Evolutionary conservation across 352 stramenopile species (phyloP), one percentile per base, ranked within the genome.

Genomic region (Phytophthora sojae): DNA sequence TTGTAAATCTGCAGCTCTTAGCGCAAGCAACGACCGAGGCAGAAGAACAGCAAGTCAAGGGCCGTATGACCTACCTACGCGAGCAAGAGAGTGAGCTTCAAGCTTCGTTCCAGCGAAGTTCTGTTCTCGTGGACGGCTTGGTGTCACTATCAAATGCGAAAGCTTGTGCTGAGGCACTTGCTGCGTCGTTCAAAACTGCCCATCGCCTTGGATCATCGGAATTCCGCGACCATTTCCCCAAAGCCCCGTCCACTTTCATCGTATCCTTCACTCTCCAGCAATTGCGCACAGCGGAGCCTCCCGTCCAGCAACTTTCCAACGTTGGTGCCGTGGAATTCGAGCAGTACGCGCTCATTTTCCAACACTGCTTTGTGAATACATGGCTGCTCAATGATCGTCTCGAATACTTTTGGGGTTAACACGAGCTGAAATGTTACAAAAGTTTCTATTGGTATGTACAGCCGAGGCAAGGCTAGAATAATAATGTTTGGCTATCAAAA

Each of bases 371-470:
- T 25, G 17, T 77, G 44, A 77, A 81, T 47, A 54, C 59, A 5
- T 76, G 67, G 71, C 42, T 81, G 1, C 67, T 81, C n/a, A 67
- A 57, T n/a, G n/a, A 51, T 5, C 62, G 68, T 6, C 67, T 79
- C 17, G 23, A 70, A 12, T 17, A 76, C 1, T 67, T 67, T 25
- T 79, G 67, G 71, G 57, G 29, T 6, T 74, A 74, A 50, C 5
- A 26, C 44, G n/a, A 29, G 9, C 1, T 25, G 6, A 29, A 53
- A 53, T 4, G 19, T 17, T 4, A 53, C 47, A 29, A 29, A 6
- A 53, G 11, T 17, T 53, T 4, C 19, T 11, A 49, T 23, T 49
- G 5, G 42, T 23, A 49, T 49, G 15, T 49, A 23, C 42, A 49
- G 17, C 17, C 15, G 1, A 47, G 4, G 39, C 15, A 9, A 32